A percentile compares a stretch with the other conserved stretches of the same genome.
Evolutionary conservation across 176 grass and related monocot species (phyloP).

Genomic region (Lolium perenne): DNA sequence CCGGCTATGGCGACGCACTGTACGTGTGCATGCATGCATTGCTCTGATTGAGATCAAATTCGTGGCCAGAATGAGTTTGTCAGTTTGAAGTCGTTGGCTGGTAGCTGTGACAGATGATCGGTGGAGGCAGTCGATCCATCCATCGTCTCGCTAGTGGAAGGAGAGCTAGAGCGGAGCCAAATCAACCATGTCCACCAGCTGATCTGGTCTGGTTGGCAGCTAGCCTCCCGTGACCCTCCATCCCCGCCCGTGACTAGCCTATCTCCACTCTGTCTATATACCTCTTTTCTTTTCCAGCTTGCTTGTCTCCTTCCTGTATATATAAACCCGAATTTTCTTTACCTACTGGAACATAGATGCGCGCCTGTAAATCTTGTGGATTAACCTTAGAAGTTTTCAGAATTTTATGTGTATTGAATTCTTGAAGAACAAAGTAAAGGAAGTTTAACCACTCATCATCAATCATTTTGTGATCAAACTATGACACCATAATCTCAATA

Average conservation of each 20-base stretch:
- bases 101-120: not conserved
- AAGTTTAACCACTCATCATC: too few species aligned
- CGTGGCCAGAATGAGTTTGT: not conserved
- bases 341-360: too few species aligned
- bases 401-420: too few species aligned
- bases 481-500: too few species aligned
- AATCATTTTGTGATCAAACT: too few species aligned
- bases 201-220: not conserved
- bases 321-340: not conserved
- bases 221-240: slow-evolving; percentile 5
- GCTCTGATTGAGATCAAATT: slow-evolving; percentile 25
- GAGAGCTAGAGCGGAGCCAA: not conserved
- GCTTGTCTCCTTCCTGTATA: not conserved
- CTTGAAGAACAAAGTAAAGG: too few species aligned
- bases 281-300: not conserved
- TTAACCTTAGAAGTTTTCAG: too few species aligned
- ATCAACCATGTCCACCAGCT: not conserved
- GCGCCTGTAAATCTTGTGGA: too few species aligned
- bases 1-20: not conserved
- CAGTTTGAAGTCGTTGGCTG: too few species aligned
- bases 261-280: not conserved
- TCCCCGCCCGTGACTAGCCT: not conserved
- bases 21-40: not conserved
- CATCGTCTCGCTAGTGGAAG: not conserved
- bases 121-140: not conserved